Evolutionary conservation across 2,329 filamentous ascomycete species (phyloP).

Genomic region (Pyrenophora tritici-repentis): DNA sequence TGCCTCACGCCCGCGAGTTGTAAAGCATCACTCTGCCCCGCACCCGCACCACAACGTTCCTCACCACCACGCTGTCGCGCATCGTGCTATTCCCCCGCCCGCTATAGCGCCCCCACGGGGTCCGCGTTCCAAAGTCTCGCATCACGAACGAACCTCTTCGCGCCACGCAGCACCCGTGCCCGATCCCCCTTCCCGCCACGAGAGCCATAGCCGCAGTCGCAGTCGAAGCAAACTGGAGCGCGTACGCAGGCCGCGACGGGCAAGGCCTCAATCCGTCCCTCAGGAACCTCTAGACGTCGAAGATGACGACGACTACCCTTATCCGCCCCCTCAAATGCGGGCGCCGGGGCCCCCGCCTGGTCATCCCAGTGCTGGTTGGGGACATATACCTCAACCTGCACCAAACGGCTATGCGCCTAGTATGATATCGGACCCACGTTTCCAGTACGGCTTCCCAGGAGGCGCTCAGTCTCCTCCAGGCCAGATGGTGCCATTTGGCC

Average conservation of each 20-base stretch:
- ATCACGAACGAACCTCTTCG: constrained; percentile 45
- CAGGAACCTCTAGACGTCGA: constrained; percentile 53
- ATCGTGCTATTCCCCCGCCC: constrained; percentile 32
- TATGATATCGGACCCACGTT: constrained; percentile 45
- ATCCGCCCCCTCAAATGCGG: constrained; percentile 34
- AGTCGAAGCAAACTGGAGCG: constrained; percentile 41
- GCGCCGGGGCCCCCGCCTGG: constrained; percentile 37
- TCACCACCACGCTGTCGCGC: constrained; percentile 30
- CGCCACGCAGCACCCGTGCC: constrained; percentile 40
- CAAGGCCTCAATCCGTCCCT: constrained; percentile 44
- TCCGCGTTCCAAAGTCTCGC: constrained; percentile 46
- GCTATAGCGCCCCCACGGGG: constrained; percentile 44
- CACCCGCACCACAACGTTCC: constrained; percentile 33
- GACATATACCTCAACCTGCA: constrained; percentile 40
- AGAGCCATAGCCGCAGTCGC: constrained; percentile 40
- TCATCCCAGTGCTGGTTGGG: constrained; percentile 45
- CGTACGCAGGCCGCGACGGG: constrained; percentile 37
- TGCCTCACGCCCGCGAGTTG: constrained; percentile 49
- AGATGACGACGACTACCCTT: constrained; percentile 52
- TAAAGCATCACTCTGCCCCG: constrained; percentile 26
- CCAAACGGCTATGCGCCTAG: constrained; percentile 47
- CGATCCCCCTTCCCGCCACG: constrained; percentile 40
- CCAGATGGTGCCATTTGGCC: constrained; percentile 42
- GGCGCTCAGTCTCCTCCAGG: constrained; percentile 30
- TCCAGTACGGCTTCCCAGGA: constrained; percentile 31